A percentile compares a stretch with the other conserved stretches of the same genome.
phyloP scores from a whole-genome alignment of 2,329 filamentous ascomycete species.

The Pseudogymnoascus sp. region DNA sequence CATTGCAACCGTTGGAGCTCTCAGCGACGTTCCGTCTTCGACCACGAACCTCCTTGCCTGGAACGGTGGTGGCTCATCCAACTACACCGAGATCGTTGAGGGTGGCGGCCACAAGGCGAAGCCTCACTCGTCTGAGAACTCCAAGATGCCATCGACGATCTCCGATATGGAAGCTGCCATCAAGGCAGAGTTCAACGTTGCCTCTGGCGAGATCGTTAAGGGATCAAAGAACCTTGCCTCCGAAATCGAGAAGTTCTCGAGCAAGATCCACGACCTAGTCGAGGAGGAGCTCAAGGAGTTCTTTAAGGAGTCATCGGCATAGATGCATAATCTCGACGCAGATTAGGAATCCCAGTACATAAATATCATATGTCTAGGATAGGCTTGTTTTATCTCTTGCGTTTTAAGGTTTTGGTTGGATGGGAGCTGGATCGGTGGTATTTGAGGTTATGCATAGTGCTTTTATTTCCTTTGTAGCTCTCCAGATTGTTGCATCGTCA shows the following conservation, averaged over 20 bases:
- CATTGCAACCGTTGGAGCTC: conserved; percentile 69
- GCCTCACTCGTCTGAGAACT: conserved; percentile 32
- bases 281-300: conserved; percentile 55
- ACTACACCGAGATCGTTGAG: conserved; percentile 77
- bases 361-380: conserved; percentile 7
- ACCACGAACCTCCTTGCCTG: conserved; percentile 95
- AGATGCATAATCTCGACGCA: conserved; percentile 21
- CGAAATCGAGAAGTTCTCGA: conserved; percentile 53
- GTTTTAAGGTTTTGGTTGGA: conserved; percentile 23
- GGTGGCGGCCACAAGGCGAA: conserved; percentile 61
- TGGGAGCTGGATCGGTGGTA: conserved; percentile 23
- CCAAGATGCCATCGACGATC: conserved; percentile 43
- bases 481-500: background rate
- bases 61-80: conserved; percentile 93
- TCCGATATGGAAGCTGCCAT: conserved; percentile 53
- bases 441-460: conserved; percentile 24
- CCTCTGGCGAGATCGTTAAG: conserved; percentile 49
- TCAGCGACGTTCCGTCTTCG: conserved; percentile 73
- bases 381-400: conserved; percentile 12
- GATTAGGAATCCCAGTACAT: background rate
- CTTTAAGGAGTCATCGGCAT: conserved; percentile 36
- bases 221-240: conserved; percentile 42
- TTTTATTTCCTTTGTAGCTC: conserved; percentile 15
- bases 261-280: conserved; percentile 55
- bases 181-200: conserved; percentile 46